Evolutionary conservation across 164 flowering plant species (phyloP).

Genomic region (Buxus sempervirens): DNA sequence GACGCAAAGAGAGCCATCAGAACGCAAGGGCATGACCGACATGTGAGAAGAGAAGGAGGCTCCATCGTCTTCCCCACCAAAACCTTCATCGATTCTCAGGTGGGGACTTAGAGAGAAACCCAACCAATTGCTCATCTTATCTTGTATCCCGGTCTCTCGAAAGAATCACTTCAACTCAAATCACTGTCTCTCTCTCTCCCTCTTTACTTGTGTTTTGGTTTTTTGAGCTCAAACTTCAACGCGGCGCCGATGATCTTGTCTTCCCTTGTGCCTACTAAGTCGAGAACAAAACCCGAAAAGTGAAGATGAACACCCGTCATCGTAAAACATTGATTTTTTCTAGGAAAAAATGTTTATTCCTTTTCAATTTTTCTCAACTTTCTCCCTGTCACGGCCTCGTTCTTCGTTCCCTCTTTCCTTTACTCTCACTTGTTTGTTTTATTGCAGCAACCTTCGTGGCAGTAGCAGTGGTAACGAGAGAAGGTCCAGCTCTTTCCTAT

Average conservation of each 20-base stretch:
- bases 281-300: slow-evolving; percentile 3
- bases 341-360: not conserved
- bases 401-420: not conserved
- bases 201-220: slow-evolving; percentile 15
- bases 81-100: slow-evolving; percentile 39
- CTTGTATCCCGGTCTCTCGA: not conserved
- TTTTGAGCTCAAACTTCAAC: slow-evolving; percentile 39
- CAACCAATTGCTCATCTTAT: slow-evolving; percentile 67
- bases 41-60: slow-evolving; percentile 17
- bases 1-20: slow-evolving; percentile 58
- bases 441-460: not conserved
- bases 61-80: slow-evolving; percentile 17
- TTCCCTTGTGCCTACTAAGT: not conserved
- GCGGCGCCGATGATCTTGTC: not conserved
- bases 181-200: slow-evolving; percentile 1
- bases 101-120: slow-evolving; percentile 74
- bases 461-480: not conserved
- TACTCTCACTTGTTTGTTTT: no score
- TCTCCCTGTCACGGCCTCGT: not conserved
- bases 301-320: not conserved
- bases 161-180: slow-evolving; percentile 7
- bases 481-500: not conserved
- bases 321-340: not conserved
- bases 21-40: slow-evolving; percentile 60
- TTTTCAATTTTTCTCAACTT: slow-evolving; percentile 1